Evolutionary conservation across 75 land plant genomes (phyloP).

Genomic region (Sequoia sempervirens): DNA sequence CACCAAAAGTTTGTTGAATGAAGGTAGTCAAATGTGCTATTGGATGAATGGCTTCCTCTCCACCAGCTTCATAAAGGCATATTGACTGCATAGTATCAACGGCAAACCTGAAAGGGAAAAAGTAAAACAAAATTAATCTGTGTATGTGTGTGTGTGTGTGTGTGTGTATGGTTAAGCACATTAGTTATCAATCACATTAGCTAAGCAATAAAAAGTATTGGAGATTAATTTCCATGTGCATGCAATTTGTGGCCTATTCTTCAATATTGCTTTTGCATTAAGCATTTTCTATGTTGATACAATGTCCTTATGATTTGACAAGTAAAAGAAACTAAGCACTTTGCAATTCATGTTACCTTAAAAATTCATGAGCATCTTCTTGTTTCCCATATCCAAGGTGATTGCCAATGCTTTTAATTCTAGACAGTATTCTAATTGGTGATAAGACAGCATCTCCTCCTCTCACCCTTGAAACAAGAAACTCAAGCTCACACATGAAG

Average conservation of each 20-base stretch:
- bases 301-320: neutral
- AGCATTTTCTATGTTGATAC: neutral
- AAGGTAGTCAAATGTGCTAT: conserved; percentile 60
- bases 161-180: neutral
- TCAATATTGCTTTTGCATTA: neutral
- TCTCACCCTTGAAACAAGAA: conserved; percentile 39
- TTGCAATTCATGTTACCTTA: conserved; percentile 43
- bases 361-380: conserved; percentile 95
- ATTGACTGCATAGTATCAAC: conserved; percentile 83
- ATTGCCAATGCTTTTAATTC: conserved; percentile 50
- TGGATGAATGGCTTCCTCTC: conserved; percentile 8
- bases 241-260: neutral
- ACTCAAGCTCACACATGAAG: conserved; percentile 82
- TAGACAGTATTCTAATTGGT: conserved; percentile 58
- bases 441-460: conserved; percentile 45
- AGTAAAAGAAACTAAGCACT: neutral
- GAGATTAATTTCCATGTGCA: conserved; percentile 2
- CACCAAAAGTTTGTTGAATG: conserved; percentile 81
- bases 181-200: neutral
- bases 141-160: neutral
- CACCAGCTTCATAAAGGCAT: conserved; percentile 55
- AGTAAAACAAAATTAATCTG: neutral
- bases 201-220: neutral
- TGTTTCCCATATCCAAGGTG: conserved; percentile 73
- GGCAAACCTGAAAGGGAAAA: conserved; percentile 44